Evolutionary conservation across 768 basidiomycete genomes (phyloP), one percentile per base, ranked within the genome.

Genomic region (Boletus tomentosulus): DNA sequence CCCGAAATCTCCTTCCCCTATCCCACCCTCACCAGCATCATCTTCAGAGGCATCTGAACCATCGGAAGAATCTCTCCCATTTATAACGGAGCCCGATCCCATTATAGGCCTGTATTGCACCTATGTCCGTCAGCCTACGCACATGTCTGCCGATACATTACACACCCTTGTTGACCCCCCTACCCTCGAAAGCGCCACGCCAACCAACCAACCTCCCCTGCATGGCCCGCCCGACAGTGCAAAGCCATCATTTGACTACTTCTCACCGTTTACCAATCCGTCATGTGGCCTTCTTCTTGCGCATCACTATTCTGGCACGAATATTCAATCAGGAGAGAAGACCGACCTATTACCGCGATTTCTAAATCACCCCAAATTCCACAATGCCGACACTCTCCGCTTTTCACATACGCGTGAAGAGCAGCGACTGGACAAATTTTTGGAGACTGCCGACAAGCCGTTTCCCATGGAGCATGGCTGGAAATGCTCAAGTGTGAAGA

Each of bases 271-370:
- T 59, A 62, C 15, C 30, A 56, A 63, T 60, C 46, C 50, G 4
- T 57, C 66, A 2, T 48, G 54, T 2, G 66, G 61, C 41, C 57
- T 62, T 0, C 66, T 74, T 19, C 66, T 72, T 65, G 22, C 52
- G 4, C 73, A 71, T 68, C 51, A 61, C 2, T 70, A 68, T 48
- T 60, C 58, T n/a, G 66, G 68, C 2, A 66, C 63, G 0, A 61
- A 28, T 4, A 13, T 22, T 1, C 73, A 71, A 48, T 70, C 73
- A 0, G 45, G 52, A 1, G 43, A 10, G 3, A 69, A 71, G 30
- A 42, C 70, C 0, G 46, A 73, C 22, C 53, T 57, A 1, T 56
- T 75, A 0, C 61, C 69, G 0, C 52, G 66, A 0, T 69, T 69
- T 7, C 27, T 71, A 12, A 41, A 47, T 2, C 51, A 60, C 22